Percentiles rank a stretch among this genome's conserved stretches.
Evolutionary conservation across 805 yeast genomes (phyloP).

Genomic region (Wickerhamomyces alni): DNA sequence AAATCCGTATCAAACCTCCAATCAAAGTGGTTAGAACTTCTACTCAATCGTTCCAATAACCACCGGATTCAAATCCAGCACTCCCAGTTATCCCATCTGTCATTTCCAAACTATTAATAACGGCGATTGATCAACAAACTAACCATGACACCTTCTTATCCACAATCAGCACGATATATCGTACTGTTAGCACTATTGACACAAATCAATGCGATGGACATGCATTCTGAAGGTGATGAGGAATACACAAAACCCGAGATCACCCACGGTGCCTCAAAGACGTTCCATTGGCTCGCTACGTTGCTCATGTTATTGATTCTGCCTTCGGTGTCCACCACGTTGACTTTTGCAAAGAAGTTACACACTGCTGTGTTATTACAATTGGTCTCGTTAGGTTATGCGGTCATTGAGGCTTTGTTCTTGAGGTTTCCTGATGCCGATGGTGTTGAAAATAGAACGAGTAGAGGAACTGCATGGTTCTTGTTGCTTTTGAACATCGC

Average conservation of each 20-base stretch:
- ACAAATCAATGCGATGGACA: constrained; percentile 16
- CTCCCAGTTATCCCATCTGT: no score
- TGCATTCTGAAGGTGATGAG: constrained; percentile 27
- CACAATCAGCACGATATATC: not conserved
- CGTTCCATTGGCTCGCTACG: constrained; percentile 61
- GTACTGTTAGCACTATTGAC: not conserved
- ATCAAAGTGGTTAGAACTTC: no score
- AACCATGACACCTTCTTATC: no score
- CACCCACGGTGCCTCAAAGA: constrained; percentile 43
- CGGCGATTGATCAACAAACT: no score
- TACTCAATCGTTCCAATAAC: no score
- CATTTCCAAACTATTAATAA: no score
- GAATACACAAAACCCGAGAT: constrained; percentile 31
- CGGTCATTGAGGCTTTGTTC: constrained; percentile 49
- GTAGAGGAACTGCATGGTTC: constrained; percentile 65
- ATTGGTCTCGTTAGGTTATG: constrained; percentile 40
- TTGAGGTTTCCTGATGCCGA: constrained; percentile 58
- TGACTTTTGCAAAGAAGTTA: constrained; percentile 47
- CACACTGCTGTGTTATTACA: constrained; percentile 43
- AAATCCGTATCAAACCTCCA: no score
- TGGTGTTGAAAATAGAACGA: constrained; percentile 62
- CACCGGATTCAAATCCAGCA: no score
- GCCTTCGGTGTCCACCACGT: constrained; percentile 51
- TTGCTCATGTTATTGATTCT: constrained; percentile 39
- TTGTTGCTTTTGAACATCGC: constrained; percentile 40